phyloP scores from a whole-genome alignment of 306 rosid genomes.

The Glycine latifolia region DNA sequence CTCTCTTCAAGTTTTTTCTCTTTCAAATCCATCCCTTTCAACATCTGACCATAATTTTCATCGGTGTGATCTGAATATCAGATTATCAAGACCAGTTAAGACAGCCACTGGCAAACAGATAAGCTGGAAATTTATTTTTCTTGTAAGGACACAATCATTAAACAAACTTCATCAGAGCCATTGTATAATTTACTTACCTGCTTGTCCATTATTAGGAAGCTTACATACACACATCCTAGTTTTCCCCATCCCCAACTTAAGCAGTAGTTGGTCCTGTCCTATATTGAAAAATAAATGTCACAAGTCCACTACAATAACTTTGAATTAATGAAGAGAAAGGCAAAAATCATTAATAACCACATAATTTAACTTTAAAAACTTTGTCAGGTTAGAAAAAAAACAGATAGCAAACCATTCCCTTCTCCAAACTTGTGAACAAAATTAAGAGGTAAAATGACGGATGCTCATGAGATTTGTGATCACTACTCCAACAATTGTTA shows the following conservation, averaged over 20 bases:
- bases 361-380: conserved; percentile 21
- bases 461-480: conserved; percentile 35
- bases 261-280: conserved; percentile 75
- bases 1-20: conserved; percentile 55
- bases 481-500: conserved; percentile 24
- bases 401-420: conserved; percentile 20
- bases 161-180: conserved; percentile 32
- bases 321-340: conserved; percentile 33
- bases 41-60: conserved; percentile 49
- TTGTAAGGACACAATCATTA: conserved; percentile 21
- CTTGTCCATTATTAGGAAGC: conserved; percentile 49
- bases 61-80: conserved; percentile 61
- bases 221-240: not conserved
- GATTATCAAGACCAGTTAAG: conserved; percentile 45
- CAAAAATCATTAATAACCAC: conserved; percentile 13
- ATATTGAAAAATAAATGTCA: conserved; percentile 45
- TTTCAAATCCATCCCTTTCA: conserved; percentile 57
- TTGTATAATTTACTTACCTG: conserved; percentile 57
- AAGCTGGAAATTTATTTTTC: conserved; percentile 34
- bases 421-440: conserved; percentile 36
- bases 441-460: conserved; percentile 35
- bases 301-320: conserved; percentile 31
- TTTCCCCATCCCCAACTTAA: conserved; percentile 51
- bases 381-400: conserved; percentile 35
- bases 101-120: conserved; percentile 29